Conservation (phyloP, 352 stramenopile species). For the Globisporangium recalcitrans region DNA sequence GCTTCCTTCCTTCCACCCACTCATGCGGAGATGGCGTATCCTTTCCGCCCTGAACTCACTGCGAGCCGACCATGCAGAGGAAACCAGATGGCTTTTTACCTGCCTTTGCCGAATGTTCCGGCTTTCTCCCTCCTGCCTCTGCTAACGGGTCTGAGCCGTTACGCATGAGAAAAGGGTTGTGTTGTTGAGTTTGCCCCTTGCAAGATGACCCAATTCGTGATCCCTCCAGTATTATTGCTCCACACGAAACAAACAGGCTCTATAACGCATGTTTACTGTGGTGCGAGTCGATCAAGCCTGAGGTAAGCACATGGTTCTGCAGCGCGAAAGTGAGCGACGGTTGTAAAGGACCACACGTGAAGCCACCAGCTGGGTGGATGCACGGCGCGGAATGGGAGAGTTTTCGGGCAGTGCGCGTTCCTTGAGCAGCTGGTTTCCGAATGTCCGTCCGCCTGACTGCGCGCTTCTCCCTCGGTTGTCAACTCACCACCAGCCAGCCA, state of each 20-base stretch:
- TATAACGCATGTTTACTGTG: neutral
- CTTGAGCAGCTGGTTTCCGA: constrained; percentile 14
- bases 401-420: neutral
- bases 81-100: constrained; percentile 8
- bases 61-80: constrained; percentile 4
- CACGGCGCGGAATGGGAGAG: neutral
- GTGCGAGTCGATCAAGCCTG: neutral
- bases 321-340: constrained; percentile 13
- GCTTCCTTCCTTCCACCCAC: constrained; percentile 2
- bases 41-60: constrained; percentile 9
- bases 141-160: neutral
- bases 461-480: neutral
- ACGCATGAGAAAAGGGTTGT: neutral
- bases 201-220: neutral
- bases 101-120: constrained; percentile 15
- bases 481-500: neutral
- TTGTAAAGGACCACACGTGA: constrained; percentile 4
- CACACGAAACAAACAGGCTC: neutral
- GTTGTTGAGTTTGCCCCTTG: neutral
- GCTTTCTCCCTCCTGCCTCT: constrained; percentile 5
- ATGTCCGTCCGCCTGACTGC: neutral
- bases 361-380: constrained; percentile 13
- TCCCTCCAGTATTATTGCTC: neutral
- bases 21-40: neutral
- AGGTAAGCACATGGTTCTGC: constrained; percentile 14